A percentile compares a stretch with the other conserved stretches of the same genome.
Conservation (phyloP, 257 asterid species). For the Nicotiana undulata region DNA sequence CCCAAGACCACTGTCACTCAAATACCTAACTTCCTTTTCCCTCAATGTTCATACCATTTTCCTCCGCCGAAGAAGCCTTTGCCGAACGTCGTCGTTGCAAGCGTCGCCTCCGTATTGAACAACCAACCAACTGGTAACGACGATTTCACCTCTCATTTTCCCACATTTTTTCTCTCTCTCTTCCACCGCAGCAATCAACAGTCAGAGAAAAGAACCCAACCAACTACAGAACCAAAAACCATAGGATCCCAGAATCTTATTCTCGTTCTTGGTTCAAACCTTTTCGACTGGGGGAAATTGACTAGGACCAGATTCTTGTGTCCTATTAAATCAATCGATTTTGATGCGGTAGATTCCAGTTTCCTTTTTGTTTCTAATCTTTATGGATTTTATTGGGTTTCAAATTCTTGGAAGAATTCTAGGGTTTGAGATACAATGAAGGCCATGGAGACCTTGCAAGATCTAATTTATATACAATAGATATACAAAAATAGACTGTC, state of each 20-base stretch:
- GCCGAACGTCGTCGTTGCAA: no score
- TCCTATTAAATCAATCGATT: background rate
- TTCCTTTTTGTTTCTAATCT: background rate
- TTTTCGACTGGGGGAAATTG: background rate
- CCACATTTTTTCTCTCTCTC: conserved; percentile 29
- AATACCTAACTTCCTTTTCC: no score
- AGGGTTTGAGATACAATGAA: conserved; percentile 43
- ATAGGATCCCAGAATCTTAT: background rate
- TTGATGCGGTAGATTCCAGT: background rate
- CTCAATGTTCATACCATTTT: no score
- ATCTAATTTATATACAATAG: conserved; percentile 41
- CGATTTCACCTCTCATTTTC: conserved; percentile 5
- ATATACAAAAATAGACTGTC: no score
- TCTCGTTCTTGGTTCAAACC: background rate
- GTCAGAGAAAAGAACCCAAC: background rate
- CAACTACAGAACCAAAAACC: background rate
- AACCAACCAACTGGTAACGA: background rate
- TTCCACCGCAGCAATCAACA: conserved; percentile 2
- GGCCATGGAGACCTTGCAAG: conserved; percentile 72
- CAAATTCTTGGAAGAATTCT: conserved; percentile 7
- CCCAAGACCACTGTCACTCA: no score
- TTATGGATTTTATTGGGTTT: background rate
- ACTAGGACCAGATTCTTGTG: background rate
- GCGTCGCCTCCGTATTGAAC: no score
- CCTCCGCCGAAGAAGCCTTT: no score